Percentiles rank a stretch among this genome's conserved stretches.
Evolutionary conservation across 139 green algal species (phyloP).

Genomic region (Eudorina sp.): DNA sequence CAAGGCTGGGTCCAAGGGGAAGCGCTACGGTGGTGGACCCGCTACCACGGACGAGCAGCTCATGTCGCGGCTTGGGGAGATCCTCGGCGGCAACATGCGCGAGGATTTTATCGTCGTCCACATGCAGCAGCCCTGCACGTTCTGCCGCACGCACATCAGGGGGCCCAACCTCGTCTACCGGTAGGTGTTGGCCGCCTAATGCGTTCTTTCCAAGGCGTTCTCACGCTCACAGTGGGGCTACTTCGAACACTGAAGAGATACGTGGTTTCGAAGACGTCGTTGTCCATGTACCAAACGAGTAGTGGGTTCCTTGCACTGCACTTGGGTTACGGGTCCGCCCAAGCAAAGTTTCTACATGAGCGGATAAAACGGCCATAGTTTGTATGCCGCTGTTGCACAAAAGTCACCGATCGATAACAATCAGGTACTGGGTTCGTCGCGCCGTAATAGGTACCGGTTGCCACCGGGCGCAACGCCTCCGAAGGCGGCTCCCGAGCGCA

Average conservation of each 20-base stretch:
- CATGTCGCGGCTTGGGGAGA: conserved; percentile 86
- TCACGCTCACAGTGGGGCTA: background rate
- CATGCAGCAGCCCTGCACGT: conserved; percentile 91
- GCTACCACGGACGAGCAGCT: conserved; percentile 81
- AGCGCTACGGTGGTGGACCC: conserved; percentile 73
- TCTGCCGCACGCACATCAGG: conserved; percentile 78
- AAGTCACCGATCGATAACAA: too few relatives aligned
- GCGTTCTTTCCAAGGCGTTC: background rate
- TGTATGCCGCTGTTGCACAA: too few relatives aligned
- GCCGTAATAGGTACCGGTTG: conserved; percentile 26
- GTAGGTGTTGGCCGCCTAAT: background rate
- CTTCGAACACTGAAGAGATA: background rate
- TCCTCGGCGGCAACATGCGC: conserved; percentile 90
- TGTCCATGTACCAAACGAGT: too few relatives aligned
- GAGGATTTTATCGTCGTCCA: conserved; percentile 99
- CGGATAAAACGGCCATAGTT: too few relatives aligned
- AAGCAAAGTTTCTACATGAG: too few relatives aligned
- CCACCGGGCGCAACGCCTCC: conserved; percentile 37
- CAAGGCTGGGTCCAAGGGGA: conserved; percentile 80
- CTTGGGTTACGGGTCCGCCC: too few relatives aligned
- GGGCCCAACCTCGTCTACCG: conserved; percentile 41
- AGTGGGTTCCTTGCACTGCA: too few relatives aligned
- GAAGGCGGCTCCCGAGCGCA: conserved; percentile 68
- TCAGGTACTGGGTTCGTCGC: too few relatives aligned
- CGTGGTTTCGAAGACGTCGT: too few relatives aligned